Evolutionary conservation across 2,329 filamentous ascomycete genomes (phyloP).

Genomic region (Sporothrix pallida): DNA sequence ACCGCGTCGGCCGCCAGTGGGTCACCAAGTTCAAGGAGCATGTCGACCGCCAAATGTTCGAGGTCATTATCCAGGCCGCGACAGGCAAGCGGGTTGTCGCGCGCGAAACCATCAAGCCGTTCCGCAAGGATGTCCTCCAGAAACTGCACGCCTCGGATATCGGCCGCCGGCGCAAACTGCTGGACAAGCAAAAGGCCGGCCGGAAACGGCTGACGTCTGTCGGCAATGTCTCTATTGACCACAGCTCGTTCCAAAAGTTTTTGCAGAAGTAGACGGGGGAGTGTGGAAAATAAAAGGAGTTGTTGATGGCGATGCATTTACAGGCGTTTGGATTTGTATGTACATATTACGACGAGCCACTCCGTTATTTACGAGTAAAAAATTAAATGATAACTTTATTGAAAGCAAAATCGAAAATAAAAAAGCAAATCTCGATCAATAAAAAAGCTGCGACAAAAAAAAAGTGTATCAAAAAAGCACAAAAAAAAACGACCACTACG

Average conservation of each 20-base stretch:
- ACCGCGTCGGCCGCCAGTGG: conserved; percentile 83
- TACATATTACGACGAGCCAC: conserved; percentile 4
- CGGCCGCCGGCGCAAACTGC: conserved; percentile 77
- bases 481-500: conserved; percentile 39
- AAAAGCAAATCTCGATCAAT: neutral
- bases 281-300: neutral
- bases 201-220: conserved; percentile 83
- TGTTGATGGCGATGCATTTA: neutral
- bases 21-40: conserved; percentile 97
- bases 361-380: neutral
- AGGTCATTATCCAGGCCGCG: conserved; percentile 87
- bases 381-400: neutral
- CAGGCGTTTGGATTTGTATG: conserved; percentile 12
- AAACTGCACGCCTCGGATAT: conserved; percentile 94
- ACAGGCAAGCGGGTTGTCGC: conserved; percentile 84
- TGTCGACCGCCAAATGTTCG: conserved; percentile 92
- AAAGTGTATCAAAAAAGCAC: neutral
- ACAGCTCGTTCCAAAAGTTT: conserved; percentile 93
- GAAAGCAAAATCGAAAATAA: neutral
- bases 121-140: conserved; percentile 90
- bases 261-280: conserved; percentile 68
- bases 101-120: conserved; percentile 93
- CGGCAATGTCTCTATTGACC: conserved; percentile 94
- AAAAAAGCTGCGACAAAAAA: conserved; percentile 12
- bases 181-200: conserved; percentile 97